Evolutionary conservation across 192 early-diverging fungal genomes (phyloP).

Genomic region (Linnemannia elongata): DNA sequence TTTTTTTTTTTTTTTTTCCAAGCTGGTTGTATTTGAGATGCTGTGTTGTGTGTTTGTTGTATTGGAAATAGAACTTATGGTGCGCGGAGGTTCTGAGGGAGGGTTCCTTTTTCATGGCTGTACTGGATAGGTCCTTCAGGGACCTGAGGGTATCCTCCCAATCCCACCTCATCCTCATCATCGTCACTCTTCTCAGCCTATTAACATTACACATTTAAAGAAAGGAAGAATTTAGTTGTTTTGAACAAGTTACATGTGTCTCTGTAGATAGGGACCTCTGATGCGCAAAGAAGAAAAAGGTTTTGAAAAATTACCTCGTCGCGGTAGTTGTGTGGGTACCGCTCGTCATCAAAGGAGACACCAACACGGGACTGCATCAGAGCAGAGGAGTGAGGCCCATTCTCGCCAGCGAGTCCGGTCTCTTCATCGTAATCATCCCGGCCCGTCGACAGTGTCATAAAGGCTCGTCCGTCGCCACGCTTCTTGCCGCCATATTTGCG

Average conservation of each 20-base stretch:
- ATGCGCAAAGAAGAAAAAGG: neutral
- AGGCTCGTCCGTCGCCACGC: conserved; percentile 23
- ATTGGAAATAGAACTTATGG: neutral
- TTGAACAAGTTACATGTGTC: no score
- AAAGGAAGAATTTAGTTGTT: neutral
- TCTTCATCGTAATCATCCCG: conserved; percentile 47
- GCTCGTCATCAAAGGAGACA: conserved; percentile 55
- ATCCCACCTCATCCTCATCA: conserved; percentile 20
- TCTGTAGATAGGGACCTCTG: no score
- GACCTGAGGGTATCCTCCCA: conserved; percentile 39
- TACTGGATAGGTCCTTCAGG: conserved; percentile 31
- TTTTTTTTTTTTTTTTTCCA: conserved; percentile 11
- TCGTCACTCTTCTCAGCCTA: conserved; percentile 8
- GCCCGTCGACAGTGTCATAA: conserved; percentile 36
- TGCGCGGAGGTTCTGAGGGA: conserved; percentile 35
- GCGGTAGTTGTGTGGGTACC: conserved; percentile 29
- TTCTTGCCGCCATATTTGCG: neutral
- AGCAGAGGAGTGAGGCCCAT: conserved; percentile 50
- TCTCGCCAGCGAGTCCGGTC: conserved; percentile 40
- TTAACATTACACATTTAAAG: neutral
- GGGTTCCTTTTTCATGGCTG: conserved; percentile 21
- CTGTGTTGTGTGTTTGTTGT: neutral
- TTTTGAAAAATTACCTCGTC: conserved; percentile 27
- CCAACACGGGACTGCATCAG: conserved; percentile 48
- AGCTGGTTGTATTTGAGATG: neutral